Evolutionary conservation across 2,329 filamentous ascomycete genomes (phyloP).

Genomic region (Ophiostoma ips): DNA sequence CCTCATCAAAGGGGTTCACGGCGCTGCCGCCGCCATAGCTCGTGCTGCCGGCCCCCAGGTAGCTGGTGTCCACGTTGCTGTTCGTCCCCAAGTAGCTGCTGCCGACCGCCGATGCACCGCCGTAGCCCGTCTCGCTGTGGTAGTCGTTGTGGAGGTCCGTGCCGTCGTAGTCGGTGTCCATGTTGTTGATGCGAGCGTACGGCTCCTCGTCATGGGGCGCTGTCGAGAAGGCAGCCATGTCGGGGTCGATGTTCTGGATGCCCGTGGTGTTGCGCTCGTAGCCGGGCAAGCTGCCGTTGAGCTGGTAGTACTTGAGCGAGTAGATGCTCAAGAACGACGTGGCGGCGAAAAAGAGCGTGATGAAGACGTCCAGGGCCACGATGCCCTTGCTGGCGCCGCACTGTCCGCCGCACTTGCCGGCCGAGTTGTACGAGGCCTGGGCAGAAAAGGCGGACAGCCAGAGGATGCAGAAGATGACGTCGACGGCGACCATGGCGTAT

Average conservation of each 20-base stretch:
- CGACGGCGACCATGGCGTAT: slow-evolving; percentile 45
- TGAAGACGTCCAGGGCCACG: slow-evolving; percentile 47
- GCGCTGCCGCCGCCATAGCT: slow-evolving; percentile 1
- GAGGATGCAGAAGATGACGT: slow-evolving; percentile 42
- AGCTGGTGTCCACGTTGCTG: slow-evolving; percentile 1
- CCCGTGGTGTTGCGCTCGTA: slow-evolving; percentile 34
- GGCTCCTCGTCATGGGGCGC: slow-evolving; percentile 52
- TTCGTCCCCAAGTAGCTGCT: slow-evolving; percentile 1
- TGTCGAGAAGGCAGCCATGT: slow-evolving; percentile 56
- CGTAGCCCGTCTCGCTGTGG: slow-evolving; percentile 10
- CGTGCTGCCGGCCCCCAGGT: neutral
- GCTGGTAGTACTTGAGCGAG: slow-evolving; percentile 47
- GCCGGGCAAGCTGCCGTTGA: slow-evolving; percentile 47
- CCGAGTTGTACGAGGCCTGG: slow-evolving; percentile 49
- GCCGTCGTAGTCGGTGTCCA: slow-evolving; percentile 31
- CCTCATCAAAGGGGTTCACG: slow-evolving; percentile 31
- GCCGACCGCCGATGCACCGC: slow-evolving; percentile 4
- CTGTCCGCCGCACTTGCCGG: slow-evolving; percentile 37
- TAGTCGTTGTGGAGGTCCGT: slow-evolving; percentile 1
- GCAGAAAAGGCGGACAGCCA: slow-evolving; percentile 56
- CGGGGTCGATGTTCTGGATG: slow-evolving; percentile 45
- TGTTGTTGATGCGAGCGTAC: slow-evolving; percentile 44
- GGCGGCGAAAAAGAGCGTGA: slow-evolving; percentile 34
- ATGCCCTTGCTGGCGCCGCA: slow-evolving; percentile 50
- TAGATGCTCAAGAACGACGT: slow-evolving; percentile 44